Percentiles rank a stretch among this genome's conserved stretches.
Conservation (phyloP, 805 yeast genomes). For the Candida wancherniae region DNA sequence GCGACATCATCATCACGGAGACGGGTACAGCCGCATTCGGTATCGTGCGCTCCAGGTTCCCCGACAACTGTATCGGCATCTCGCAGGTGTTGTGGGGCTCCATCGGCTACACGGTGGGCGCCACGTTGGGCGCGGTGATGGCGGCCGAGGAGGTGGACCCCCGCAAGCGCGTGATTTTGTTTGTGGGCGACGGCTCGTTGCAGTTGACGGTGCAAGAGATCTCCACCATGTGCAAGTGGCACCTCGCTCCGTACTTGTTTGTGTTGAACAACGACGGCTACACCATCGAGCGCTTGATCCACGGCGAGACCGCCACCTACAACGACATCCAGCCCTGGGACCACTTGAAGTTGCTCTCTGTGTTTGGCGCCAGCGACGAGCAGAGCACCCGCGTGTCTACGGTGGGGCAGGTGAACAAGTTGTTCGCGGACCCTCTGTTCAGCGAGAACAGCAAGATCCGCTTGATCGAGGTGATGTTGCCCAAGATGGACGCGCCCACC, state of each 20-base stretch:
- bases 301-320: constrained; percentile 30
- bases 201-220: constrained; percentile 37
- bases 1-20: constrained; percentile 22
- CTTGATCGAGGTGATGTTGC: constrained; percentile 32
- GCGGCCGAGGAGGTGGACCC: constrained; percentile 22
- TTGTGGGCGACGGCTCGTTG: constrained; percentile 38
- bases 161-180: constrained; percentile 29
- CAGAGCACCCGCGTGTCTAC: constrained; percentile 23
- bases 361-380: constrained; percentile 26
- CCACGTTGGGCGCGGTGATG: constrained; percentile 23
- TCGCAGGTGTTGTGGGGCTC: constrained; percentile 25
- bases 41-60: constrained; percentile 20
- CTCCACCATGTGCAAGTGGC: constrained; percentile 31
- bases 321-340: constrained; percentile 37
- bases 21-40: constrained; percentile 25
- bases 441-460: constrained; percentile 26
- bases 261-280: constrained; percentile 37
- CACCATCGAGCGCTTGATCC: constrained; percentile 36
- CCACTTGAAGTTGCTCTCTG: constrained; percentile 25
- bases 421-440: constrained; percentile 24
- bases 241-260: constrained; percentile 29
- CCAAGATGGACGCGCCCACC: constrained; percentile 32
- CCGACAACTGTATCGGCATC: constrained; percentile 19
- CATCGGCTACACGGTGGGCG: constrained; percentile 23
- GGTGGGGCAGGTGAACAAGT: constrained; percentile 20